Conservation (phyloP, 2,329 filamentous ascomycete species). For the Aureobasidium namibiae region DNA sequence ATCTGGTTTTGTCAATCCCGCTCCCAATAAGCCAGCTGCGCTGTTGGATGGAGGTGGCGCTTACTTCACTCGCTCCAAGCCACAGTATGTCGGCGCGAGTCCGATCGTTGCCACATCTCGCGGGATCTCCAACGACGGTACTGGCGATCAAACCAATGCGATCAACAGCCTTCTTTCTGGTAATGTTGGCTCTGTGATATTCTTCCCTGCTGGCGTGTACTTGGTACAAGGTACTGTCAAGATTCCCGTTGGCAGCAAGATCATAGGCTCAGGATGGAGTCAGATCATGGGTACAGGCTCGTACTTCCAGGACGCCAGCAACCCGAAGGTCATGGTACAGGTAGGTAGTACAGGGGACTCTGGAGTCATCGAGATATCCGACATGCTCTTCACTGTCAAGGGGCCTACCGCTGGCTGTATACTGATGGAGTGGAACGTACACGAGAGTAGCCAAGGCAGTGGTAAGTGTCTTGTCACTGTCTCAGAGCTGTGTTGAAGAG, state of each 20-base stretch:
- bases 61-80: no score
- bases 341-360: slow-evolving; percentile 44
- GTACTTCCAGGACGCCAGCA: slow-evolving; percentile 35
- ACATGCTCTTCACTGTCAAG: slow-evolving; percentile 45
- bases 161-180: neutral
- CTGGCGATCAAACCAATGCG: neutral
- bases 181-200: neutral
- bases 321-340: slow-evolving; percentile 37
- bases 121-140: neutral
- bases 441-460: slow-evolving; percentile 33
- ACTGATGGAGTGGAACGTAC: slow-evolving; percentile 45
- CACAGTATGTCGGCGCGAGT: no score
- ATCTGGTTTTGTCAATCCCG: no score
- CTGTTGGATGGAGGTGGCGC: no score
- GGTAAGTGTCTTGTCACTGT: slow-evolving; percentile 24
- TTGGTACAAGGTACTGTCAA: slow-evolving; percentile 38
- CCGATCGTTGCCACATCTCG: no score
- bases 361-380: slow-evolving; percentile 43
- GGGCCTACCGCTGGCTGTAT: slow-evolving; percentile 37
- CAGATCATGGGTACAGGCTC: slow-evolving; percentile 40
- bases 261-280: slow-evolving; percentile 51
- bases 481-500: no score
- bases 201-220: neutral
- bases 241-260: slow-evolving; percentile 41
- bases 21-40: no score